A percentile compares a stretch with the other conserved stretches of the same genome.
Conservation (phyloP, 331 rosid species). For the Rosa hybrid region DNA sequence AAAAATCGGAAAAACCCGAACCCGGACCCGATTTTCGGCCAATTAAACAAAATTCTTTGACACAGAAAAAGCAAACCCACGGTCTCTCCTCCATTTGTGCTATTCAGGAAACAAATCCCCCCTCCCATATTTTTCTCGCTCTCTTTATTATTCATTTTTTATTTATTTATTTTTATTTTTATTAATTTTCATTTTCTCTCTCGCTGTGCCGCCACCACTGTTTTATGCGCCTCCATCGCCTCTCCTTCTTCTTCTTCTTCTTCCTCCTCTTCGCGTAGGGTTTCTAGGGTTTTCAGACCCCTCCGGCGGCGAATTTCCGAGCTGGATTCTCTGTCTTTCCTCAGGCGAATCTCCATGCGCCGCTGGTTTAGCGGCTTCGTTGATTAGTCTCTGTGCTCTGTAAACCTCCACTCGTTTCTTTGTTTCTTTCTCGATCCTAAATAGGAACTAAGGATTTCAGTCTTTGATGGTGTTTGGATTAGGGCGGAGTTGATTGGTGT, state of each 20-base stretch:
- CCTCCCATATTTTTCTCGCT: not conserved
- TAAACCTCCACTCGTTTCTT: not conserved
- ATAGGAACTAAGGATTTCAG: not conserved
- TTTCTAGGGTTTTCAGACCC: constrained; percentile 33
- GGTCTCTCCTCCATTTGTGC: constrained; percentile 19
- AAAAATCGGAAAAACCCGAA: not conserved
- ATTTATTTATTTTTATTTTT: not conserved
- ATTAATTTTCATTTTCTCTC: constrained; percentile 14
- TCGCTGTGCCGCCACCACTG: constrained; percentile 63
- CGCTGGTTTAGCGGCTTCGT: constrained; percentile 88
- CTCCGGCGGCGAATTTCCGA: constrained; percentile 37
- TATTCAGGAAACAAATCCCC: constrained; percentile 23
- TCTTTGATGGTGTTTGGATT: constrained; percentile 31
- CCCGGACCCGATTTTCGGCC: not conserved
- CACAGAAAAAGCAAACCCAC: too few relatives aligned
- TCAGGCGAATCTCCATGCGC: constrained; percentile 64
- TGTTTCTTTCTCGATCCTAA: constrained; percentile 16
- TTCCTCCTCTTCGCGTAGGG: constrained; percentile 48
- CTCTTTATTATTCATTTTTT: constrained; percentile 15
- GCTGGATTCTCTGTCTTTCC: constrained; percentile 69
- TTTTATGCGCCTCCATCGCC: constrained; percentile 27
- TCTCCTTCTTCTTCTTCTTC: not conserved
- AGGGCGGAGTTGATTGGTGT: constrained; percentile 31
- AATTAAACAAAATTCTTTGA: not conserved
- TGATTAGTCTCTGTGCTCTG: constrained; percentile 39